Base-by-base conservation (phyloP, 768 basidiomycete genomes). In the Infundibulicybe gibba region DNA sequence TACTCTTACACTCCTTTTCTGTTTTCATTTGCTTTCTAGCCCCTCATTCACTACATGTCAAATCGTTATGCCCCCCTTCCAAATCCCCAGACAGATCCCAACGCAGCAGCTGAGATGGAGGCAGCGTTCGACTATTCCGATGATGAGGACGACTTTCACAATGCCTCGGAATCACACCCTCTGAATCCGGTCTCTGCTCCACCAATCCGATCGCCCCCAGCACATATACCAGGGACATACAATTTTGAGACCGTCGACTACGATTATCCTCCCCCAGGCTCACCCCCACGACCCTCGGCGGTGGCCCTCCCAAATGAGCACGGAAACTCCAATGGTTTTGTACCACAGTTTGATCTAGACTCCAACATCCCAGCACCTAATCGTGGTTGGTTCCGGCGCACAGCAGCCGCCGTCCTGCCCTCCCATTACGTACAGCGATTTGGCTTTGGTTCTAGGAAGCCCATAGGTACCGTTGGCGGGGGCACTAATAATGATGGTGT, bases 401-500 rank as follows among this genome's bases (percentile, higher is more conserved):
- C 80, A n/a, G 74, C 77, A 12, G 67, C 72, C 17, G 59, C 75
- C 0, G 58, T 85, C n/a, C 64, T 88, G 16, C 85, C 89, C 10
- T 60, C 63, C n/a, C 67, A 72, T 41, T 69, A 79, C 37, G 59
- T 70, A 16, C 64, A 70, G 13, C 76, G 69, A 44, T 54, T 80
- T 3, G 75, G 78, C n/a, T 51, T 81, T 20, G 62, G 56, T 30
- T 53, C 70, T 46, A 52, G 63, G 53, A 58, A 61, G 33, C 67
- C 71, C 32, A 60, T 66, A 17, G 75, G 76, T 13, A 65, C 64
- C 16, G 61, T 87, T 5, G 88, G 88, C 21, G 80, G 82, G 32
- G 89, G 87, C 6, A 72, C 72, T 10, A 67, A 75, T 41, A 93
- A 94, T 54, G 93, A 94, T 49, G 95, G 94, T 14, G 94, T 98